Evolutionary conservation across 495 filamentous ascomycete species (phyloP), one percentile per base, ranked within the genome.

Genomic region (Aspergillus bridgeri): DNA sequence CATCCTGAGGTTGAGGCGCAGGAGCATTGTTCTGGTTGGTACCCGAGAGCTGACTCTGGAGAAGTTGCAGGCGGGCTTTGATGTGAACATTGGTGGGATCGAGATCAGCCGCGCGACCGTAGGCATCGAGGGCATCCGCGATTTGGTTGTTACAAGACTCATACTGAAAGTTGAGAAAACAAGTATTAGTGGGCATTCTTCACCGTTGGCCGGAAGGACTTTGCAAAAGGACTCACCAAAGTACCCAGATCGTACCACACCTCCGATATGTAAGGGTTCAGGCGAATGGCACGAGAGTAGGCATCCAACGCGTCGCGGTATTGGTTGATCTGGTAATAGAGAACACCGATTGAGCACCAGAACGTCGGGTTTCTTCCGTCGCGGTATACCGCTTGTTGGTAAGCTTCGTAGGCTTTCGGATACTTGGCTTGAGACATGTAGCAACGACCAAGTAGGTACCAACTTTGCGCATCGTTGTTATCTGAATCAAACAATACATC

Each of bases 371-470:
- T 99, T 64, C 94, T 87, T 21, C 95, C 95, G 69, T 99, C 94
- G 53, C 94, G 91, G 68, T 99, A 99, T 48, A 99, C 94, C 3
- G 94, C 94, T 75, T 99, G 94, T 68, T 99, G 94, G 67, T 99
- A 99, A 11, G 94, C 95, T 72, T 98, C 94, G 68, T 98, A 98
- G 4, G 94, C 94, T 71, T 98, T 98, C 58, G 95, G 94, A 69
- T 96, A 98, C 69, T 98, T 98, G 74, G 96, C 90, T 69, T 96
- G 92, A 63, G 94, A 95, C 94, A 98, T 98, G 79, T 98, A 98
- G 75, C 94, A 98, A 61, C 94, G 87, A 45, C 94, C 94, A 47
- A 98, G 86, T 45, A 98, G 83, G 71, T 98, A 98, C 94, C 94
- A 98, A 76, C 93, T 98, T 73, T 98, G 95, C 27, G 94, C 91